Conservation (phyloP, 2,329 filamentous ascomycete genomes). For the Fonsecaea erecta region DNA sequence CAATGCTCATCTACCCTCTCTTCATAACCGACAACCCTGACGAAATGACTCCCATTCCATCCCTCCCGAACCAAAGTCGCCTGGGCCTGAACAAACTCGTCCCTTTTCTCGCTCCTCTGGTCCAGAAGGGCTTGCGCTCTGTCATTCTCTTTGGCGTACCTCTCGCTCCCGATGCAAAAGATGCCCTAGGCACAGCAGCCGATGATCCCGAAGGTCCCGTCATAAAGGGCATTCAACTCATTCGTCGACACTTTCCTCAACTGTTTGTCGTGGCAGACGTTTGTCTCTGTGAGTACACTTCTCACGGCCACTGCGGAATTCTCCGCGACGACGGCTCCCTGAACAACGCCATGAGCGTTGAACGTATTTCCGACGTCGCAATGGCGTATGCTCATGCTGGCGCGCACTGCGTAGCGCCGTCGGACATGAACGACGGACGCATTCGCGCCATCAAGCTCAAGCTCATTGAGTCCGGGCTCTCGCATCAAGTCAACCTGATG, state of each 20-base stretch:
- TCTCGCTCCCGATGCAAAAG: constrained; percentile 77
- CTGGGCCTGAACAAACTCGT: constrained; percentile 85
- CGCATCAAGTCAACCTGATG: constrained; percentile 91
- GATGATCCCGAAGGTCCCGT: constrained; percentile 94
- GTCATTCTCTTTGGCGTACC: constrained; percentile 97
- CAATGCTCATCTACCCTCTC: constrained; percentile 97
- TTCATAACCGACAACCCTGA: constrained; percentile 95
- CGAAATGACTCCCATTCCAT: constrained; percentile 87
- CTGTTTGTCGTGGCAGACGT: constrained; percentile 93
- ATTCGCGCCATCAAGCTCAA: constrained; percentile 98
- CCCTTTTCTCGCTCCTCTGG: constrained; percentile 81
- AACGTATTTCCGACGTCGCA: constrained; percentile 96
- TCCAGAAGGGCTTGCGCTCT: constrained; percentile 86
- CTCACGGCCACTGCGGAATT: constrained; percentile 96
- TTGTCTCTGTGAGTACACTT: constrained; percentile 98
- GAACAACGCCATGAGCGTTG: constrained; percentile 91
- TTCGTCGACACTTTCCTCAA: constrained; percentile 83
- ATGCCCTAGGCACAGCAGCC: constrained; percentile 86
- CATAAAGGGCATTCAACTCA: constrained; percentile 80
- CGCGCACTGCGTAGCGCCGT: constrained; percentile 94
- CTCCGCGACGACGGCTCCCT: constrained; percentile 88
- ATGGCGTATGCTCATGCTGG: constrained; percentile 94
- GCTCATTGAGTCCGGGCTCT: constrained; percentile 90
- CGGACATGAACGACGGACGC: constrained; percentile 98
- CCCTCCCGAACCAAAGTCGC: constrained; percentile 86